A percentile compares a stretch with the other conserved stretches of the same genome.
Conservation (phyloP, 2,329 filamentous ascomycete genomes). For the Lachnellula cervina region DNA sequence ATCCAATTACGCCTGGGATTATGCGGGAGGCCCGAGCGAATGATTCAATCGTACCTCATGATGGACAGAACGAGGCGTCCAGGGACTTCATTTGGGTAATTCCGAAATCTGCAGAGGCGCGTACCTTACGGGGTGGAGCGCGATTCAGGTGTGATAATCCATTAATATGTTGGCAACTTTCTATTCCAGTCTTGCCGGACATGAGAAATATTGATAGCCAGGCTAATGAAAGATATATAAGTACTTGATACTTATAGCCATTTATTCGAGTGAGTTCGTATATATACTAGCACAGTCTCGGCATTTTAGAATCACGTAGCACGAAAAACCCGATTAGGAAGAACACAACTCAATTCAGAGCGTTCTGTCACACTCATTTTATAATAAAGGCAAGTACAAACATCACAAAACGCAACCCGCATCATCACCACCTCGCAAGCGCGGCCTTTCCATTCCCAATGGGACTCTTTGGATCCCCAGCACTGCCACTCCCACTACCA, state of each 20-base stretch:
- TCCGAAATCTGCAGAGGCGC: not conserved
- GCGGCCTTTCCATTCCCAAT: conserved; percentile 12
- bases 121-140: not conserved
- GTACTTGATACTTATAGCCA: too few relatives aligned
- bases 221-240: too few relatives aligned
- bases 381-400: not conserved
- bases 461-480: conserved; percentile 50
- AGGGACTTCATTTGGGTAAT: conserved; percentile 1
- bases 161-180: too few relatives aligned
- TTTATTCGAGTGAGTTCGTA: too few relatives aligned
- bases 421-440: conserved; percentile 3
- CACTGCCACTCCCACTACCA: conserved; percentile 41
- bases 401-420: not conserved
- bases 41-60: not conserved
- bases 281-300: too few relatives aligned
- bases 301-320: too few relatives aligned
- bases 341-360: not conserved
- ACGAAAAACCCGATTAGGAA: too few relatives aligned
- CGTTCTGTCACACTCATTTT: too few relatives aligned
- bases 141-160: too few relatives aligned
- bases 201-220: too few relatives aligned
- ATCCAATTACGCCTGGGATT: not conserved
- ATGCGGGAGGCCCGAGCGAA: not conserved
- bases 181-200: too few relatives aligned
- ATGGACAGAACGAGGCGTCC: not conserved